Evolutionary conservation across 371 early-diverging fungal genomes (phyloP), one percentile per base, ranked within the genome.

Genomic region (Dipsacomyces acuminosporus): DNA sequence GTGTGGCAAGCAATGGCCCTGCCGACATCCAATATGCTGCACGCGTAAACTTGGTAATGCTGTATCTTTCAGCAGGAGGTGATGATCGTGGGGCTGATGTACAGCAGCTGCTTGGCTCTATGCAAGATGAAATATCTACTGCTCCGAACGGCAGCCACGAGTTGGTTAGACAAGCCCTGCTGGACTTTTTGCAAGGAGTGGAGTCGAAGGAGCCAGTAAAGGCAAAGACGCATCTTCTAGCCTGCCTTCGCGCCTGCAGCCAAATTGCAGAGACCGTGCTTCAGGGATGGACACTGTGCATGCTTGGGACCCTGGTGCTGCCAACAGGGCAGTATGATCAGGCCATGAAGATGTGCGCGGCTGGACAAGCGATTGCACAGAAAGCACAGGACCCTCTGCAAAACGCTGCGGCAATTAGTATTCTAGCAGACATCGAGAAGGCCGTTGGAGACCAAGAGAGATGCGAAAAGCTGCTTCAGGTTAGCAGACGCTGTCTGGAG

Each of bases 321-420:
- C 45, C 57, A 1, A 56, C 61, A 1, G 67, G 67, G 2, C 67
- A 66, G 49, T 66, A 66, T 47, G 61, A 42, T 3, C 67, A 66
- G 48, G 62, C 67, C 4, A 56, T 66, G 67, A 56, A 61, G 44
- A 66, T 61, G 61, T 66, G 67, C 19, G 67, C 49, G 0, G 61
- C 61, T 1, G 57, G 57, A 0, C 67, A 66, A 51, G 35, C 56
- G 22, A 66, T 66, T n/a, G 67, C 67, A 7, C 67, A 66, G 52
- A 20, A 51, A 6, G 57, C 49, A 1, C 49, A 57, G 35, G 67
- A 66, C 35, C 61, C 62, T 14, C 55, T 66, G 19, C 67, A 66
- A 48, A 62, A 71, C 22, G 63, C 57, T 2, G 60, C 59, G 20
- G 64, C 63, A 11, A 53, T 61, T 18, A 59, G 71, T 3, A 58